These are phyloP conservation scores for Teunomyces gatunensis DNA, from an alignment of 805 yeast species.

Conservation along the genomic window DNA sequence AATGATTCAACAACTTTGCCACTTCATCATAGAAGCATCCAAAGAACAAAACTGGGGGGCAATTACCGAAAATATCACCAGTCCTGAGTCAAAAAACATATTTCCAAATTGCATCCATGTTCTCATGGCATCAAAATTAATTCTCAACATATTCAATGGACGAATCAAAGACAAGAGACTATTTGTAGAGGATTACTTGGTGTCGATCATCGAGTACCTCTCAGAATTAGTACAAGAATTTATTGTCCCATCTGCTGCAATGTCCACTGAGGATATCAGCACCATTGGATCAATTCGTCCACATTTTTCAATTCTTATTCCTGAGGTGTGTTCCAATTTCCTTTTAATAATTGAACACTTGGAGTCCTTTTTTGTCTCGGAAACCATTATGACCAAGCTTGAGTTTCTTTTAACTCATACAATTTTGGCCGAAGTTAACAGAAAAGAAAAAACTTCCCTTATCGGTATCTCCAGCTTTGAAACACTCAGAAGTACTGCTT, in stretches of 20 bases:
- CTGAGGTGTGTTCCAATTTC: slow-evolving; percentile 12
- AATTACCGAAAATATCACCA: slow-evolving; percentile 5
- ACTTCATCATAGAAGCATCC: slow-evolving; percentile 21
- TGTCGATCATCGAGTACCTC: slow-evolving; percentile 39
- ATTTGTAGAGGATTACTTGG: slow-evolving; percentile 44
- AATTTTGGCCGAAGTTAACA: slow-evolving; percentile 37
- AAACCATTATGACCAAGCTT: slow-evolving; percentile 52
- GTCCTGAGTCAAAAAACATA: slow-evolving; percentile 1
- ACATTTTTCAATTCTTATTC: slow-evolving; percentile 9
- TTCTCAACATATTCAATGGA: slow-evolving; percentile 42
- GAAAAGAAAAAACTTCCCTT: slow-evolving; percentile 19
- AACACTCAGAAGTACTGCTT: slow-evolving; percentile 23
- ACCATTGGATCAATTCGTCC: slow-evolving; percentile 9
- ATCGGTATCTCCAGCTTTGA: slow-evolving; percentile 21
- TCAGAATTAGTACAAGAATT: slow-evolving; percentile 29
- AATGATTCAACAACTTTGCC: slow-evolving; percentile 25
- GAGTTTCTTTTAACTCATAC: slow-evolving; percentile 49
- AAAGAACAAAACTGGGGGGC: slow-evolving; percentile 17
- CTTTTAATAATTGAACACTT: slow-evolving; percentile 10
- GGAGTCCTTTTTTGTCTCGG: slow-evolving; percentile 31
- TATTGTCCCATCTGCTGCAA: slow-evolving; percentile 15
- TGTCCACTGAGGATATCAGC: slow-evolving; percentile 1
- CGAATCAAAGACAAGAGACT: slow-evolving; percentile 42
- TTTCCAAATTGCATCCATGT: slow-evolving; percentile 12
- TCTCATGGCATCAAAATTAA: slow-evolving; percentile 28